phyloP scores from a whole-genome alignment of 768 basidiomycete genomes.

The Albatrellus ellisii region DNA sequence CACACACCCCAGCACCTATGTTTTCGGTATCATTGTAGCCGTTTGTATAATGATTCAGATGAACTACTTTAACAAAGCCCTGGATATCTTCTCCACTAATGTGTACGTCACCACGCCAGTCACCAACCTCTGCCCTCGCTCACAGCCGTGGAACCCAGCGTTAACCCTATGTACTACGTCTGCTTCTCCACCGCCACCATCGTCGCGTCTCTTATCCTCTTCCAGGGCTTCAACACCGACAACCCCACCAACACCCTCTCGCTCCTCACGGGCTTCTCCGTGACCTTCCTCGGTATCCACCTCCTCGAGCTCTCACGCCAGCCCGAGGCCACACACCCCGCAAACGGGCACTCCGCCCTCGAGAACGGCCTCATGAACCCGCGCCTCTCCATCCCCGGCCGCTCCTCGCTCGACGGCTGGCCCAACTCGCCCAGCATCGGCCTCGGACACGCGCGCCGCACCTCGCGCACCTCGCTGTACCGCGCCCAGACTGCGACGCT shows the following conservation, averaged over 20 bases:
- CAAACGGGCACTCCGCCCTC: constrained; percentile 37
- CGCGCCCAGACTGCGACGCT: constrained; percentile 47
- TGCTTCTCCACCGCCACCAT: constrained; percentile 91
- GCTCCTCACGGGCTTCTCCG: constrained; percentile 78
- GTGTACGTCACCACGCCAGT: constrained; percentile 49
- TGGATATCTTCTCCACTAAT: constrained; percentile 94
- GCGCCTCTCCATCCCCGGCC: constrained; percentile 67
- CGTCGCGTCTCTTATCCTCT: constrained; percentile 88
- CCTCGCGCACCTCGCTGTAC: constrained; percentile 52
- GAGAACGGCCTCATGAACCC: constrained; percentile 65
- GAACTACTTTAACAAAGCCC: constrained; percentile 97
- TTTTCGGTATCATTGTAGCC: constrained; percentile 75
- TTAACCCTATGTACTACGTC: constrained; percentile 97
- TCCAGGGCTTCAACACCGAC: constrained; percentile 93
- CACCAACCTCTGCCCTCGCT: neutral
- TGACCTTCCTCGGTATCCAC: constrained; percentile 96
- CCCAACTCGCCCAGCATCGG: constrained; percentile 24
- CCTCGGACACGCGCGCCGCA: constrained; percentile 32
- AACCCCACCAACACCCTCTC: constrained; percentile 73
- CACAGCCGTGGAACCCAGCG: constrained; percentile 30
- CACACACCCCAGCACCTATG: constrained; percentile 88
- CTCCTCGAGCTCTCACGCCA: constrained; percentile 73
- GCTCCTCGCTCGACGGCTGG: constrained; percentile 75
- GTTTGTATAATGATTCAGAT: constrained; percentile 85
- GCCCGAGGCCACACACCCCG: constrained; percentile 30